These are phyloP conservation scores for Acanthamoeba comandoni DNA, from an alignment of 208 protist species.

Conservation along the genomic window DNA sequence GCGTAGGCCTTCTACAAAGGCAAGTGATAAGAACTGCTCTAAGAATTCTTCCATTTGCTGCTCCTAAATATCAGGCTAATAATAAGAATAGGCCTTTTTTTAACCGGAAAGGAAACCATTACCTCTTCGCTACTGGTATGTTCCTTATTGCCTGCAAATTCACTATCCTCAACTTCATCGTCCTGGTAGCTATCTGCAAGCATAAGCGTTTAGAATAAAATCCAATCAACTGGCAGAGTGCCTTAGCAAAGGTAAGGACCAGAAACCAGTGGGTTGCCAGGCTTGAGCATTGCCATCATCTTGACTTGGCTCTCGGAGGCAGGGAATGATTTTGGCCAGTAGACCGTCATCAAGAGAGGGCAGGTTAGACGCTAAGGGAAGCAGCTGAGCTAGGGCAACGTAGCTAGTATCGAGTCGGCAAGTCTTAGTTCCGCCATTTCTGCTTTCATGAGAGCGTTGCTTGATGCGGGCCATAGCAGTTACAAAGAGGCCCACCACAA, in stretches of 20 bases:
- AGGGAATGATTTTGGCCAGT: not conserved
- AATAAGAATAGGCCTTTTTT: too few relatives aligned
- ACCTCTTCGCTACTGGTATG: too few relatives aligned
- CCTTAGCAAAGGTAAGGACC: not conserved
- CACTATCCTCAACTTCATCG: too few relatives aligned
- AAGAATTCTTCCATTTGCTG: conserved; percentile 16
- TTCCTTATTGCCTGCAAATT: too few relatives aligned
- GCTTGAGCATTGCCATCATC: too few relatives aligned
- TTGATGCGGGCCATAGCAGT: conserved; percentile 3
- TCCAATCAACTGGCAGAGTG: too few relatives aligned
- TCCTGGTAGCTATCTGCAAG: too few relatives aligned
- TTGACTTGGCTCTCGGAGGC: too few relatives aligned
- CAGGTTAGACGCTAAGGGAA: conserved; percentile 22
- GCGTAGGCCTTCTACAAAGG: conserved; percentile 43
- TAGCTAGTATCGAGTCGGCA: not conserved
- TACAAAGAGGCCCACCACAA: conserved; percentile 50
- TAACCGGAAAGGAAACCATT: too few relatives aligned
- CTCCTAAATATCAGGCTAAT: not conserved
- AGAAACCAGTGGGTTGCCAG: not conserved
- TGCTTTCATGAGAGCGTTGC: too few relatives aligned
- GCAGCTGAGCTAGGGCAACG: conserved; percentile 10
- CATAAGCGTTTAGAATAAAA: too few relatives aligned
- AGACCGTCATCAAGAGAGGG: conserved; percentile 9
- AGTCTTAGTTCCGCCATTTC: too few relatives aligned
- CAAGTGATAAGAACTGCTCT: conserved; percentile 35